Conservation (phyloP, 164 flowering plant genomes). For the Vitis rotundifolia region DNA sequence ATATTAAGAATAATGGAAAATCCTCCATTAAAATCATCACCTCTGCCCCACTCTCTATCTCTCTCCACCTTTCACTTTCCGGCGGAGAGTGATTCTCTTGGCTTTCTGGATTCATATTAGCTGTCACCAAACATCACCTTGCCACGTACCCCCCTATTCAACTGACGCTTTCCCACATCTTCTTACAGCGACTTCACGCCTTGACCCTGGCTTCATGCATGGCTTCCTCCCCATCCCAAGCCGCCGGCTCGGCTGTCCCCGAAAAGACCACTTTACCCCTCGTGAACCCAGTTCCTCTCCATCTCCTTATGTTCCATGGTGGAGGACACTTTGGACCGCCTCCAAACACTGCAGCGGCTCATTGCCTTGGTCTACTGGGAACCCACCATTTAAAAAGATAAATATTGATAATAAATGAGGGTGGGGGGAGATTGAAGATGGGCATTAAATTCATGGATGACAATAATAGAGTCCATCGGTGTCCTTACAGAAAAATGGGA, state of each 20-base stretch:
- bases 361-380: too few species aligned
- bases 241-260: background rate
- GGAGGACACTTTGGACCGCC: background rate
- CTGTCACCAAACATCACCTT: constrained; percentile 27
- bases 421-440: background rate
- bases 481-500: constrained; percentile 15
- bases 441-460: constrained; percentile 22
- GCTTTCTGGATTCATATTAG: constrained; percentile 37
- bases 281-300: too few species aligned
- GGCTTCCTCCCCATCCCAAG: background rate
- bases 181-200: constrained; percentile 6
- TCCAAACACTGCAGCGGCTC: too few species aligned
- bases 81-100: constrained; percentile 8
- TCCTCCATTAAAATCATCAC: background rate
- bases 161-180: constrained; percentile 1
- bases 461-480: constrained; percentile 28
- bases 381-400: background rate
- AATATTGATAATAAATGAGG: background rate
- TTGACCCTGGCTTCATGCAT: constrained; percentile 6
- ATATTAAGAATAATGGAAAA: too few species aligned
- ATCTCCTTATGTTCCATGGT: too few species aligned
- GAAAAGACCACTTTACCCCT: too few species aligned
- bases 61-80: constrained; percentile 15
- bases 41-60: background rate
- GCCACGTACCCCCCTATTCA: constrained; percentile 40